Base-by-base conservation (phyloP, 2,329 filamentous ascomycete species). In the Fusarium lyarnte region DNA sequence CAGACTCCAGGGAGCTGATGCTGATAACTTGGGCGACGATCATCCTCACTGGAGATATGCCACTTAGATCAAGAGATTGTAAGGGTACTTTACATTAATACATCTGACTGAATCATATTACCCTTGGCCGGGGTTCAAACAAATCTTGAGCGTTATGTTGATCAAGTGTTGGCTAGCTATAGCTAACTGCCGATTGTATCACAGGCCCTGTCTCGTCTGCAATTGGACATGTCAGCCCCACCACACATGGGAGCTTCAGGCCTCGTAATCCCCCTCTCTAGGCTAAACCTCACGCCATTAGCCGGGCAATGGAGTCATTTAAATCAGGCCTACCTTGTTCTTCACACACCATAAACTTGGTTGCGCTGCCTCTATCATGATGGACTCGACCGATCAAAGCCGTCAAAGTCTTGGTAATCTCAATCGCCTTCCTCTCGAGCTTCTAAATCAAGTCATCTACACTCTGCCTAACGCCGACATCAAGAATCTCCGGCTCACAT, bases 401-500 rank as follows among this genome's bases (percentile, higher is more conserved):
- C 13, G 3, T 10, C 7, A 10, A 5, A 19, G 5, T 1, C 6
- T 25, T 3, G 11, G 14, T 6, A 2, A 14, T 25, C 14, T 59
- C 8, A 3, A 9, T 21, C 9, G 10, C 3, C 29, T 55, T 2
- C 60, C 27, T 1, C 7, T 9, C 14, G 63, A 69, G 27, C 6
- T 72, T 16, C 27, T 71, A 2, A 8, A 33, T 0, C n/a, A 63
- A 21, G n/a, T 67, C 3, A 8, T 57, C 21, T 57, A 16, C 21
- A 12, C 19, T 1, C 12, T 74, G 12, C n/a, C 42, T 2, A 69
- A 71, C 4, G 21, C 23, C 11, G 57, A 64, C 6, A 61, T 73
- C 5, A 74, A 71, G 12, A 63, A 23, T 7, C 27, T 74, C 7
- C 71, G 63, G 16, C 45, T 52, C 6, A 54, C 66, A 3, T 73